A percentile compares a stretch with the other conserved stretches of the same genome.
Evolutionary conservation across 768 basidiomycete genomes (phyloP).

Genomic region (Candolleomyces aberdarensis): DNA sequence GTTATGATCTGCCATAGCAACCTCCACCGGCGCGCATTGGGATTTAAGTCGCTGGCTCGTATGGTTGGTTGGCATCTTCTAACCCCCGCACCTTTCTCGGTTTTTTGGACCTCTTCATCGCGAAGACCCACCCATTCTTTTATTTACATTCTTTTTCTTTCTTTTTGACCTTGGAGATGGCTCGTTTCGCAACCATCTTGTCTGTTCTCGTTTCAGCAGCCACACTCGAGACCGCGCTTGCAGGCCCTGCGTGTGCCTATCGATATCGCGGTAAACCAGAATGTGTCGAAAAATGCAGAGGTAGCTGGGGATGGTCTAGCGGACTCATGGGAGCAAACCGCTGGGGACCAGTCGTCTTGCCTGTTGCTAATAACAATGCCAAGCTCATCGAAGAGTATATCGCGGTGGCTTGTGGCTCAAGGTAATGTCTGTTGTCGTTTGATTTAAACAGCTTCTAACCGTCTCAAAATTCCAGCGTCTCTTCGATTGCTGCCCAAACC

Average conservation of each 20-base stretch:
- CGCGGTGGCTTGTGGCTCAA: conserved; percentile 41
- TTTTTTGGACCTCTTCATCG: neutral
- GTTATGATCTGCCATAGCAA: neutral
- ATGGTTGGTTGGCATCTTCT: neutral
- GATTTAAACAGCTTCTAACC: neutral
- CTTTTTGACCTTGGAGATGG: conserved; percentile 31
- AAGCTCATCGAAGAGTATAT: conserved; percentile 13
- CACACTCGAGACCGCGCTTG: conserved; percentile 35
- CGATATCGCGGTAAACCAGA: conserved; percentile 31
- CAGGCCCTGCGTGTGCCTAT: conserved; percentile 43
- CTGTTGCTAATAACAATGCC: conserved; percentile 27
- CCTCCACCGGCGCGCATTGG: neutral
- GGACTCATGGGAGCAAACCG: conserved; percentile 49
- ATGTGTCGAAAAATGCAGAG: conserved; percentile 37
- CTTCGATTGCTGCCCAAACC: conserved; percentile 7
- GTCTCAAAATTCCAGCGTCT: neutral
- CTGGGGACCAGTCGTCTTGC: conserved; percentile 52
- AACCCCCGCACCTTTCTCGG: neutral
- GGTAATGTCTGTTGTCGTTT: conserved; percentile 3
- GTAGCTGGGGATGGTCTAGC: conserved; percentile 47
- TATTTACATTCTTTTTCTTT: conserved; percentile 17
- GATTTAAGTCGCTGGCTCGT: neutral
- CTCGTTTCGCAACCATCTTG: conserved; percentile 31
- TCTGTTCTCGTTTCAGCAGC: conserved; percentile 31
- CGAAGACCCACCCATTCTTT: conserved; percentile 5